Evolutionary conservation across 1,139 yeast genomes (phyloP).

Genomic region (Geotrichum aggregatum): DNA sequence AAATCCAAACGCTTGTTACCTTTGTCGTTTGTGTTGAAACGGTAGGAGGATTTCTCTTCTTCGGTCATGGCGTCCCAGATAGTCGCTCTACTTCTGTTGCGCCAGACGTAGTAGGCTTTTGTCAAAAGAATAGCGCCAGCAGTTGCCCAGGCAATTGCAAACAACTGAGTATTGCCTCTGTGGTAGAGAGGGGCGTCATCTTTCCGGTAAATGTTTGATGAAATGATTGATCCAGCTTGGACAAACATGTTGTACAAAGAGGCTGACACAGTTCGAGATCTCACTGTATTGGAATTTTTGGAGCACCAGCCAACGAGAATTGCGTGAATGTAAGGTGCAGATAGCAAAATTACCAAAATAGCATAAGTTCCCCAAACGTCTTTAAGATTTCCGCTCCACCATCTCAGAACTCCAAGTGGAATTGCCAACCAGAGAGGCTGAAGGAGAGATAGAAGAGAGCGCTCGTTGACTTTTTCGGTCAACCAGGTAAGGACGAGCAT

Average conservation of each 20-base stretch:
- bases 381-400: slow-evolving; percentile 48
- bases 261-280: slow-evolving; percentile 56
- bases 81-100: slow-evolving; percentile 45
- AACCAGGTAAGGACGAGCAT: slow-evolving; percentile 39
- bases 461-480: slow-evolving; percentile 46
- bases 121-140: slow-evolving; percentile 27
- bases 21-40: slow-evolving; percentile 43
- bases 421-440: slow-evolving; percentile 42
- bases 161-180: slow-evolving; percentile 49
- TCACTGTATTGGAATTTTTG: slow-evolving; percentile 55
- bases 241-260: slow-evolving; percentile 61
- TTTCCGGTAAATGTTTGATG: slow-evolving; percentile 52
- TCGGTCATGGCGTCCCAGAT: slow-evolving; percentile 48
- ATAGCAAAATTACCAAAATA: slow-evolving; percentile 44
- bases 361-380: slow-evolving; percentile 52
- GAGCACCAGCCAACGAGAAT: slow-evolving; percentile 60
- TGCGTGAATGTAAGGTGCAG: slow-evolving; percentile 48
- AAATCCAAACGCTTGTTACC: slow-evolving; percentile 56
- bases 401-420: slow-evolving; percentile 44
- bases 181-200: slow-evolving; percentile 58
- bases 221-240: slow-evolving; percentile 52
- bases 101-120: slow-evolving; percentile 43
- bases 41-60: slow-evolving; percentile 47
- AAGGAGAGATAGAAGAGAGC: slow-evolving; percentile 32
- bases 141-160: slow-evolving; percentile 41